Evolutionary conservation across 1,284 basidiomycete genomes (phyloP).

Genomic region (Neolentinus lepideus): DNA sequence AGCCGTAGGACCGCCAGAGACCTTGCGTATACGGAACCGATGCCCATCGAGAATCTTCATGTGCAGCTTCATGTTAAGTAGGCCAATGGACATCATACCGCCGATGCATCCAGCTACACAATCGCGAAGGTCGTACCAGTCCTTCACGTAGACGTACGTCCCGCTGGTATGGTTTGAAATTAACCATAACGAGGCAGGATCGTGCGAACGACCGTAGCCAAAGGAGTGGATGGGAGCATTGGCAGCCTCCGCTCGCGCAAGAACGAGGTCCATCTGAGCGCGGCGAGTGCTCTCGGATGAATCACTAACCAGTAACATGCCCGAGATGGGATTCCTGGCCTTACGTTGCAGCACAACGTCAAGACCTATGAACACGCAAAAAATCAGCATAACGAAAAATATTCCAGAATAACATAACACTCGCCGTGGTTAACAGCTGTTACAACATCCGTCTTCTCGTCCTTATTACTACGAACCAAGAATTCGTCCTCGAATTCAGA

Average conservation of each 20-base stretch:
- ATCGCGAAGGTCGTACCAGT: slow-evolving; percentile 90
- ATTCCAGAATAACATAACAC: slow-evolving; percentile 15
- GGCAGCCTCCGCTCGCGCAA: slow-evolving; percentile 92
- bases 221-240: slow-evolving; percentile 95
- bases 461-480: slow-evolving; percentile 66
- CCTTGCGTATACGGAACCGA: slow-evolving; percentile 86
- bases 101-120: slow-evolving; percentile 89
- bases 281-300: slow-evolving; percentile 83
- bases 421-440: slow-evolving; percentile 88
- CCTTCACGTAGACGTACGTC: slow-evolving; percentile 95
- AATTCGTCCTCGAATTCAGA: slow-evolving; percentile 58
- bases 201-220: slow-evolving; percentile 93
- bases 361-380: slow-evolving; percentile 43
- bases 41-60: slow-evolving; percentile 80
- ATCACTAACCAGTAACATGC: slow-evolving; percentile 91
- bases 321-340: slow-evolving; percentile 81
- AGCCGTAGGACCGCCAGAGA: slow-evolving; percentile 77
- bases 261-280: slow-evolving; percentile 98
- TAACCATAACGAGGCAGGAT: slow-evolving; percentile 97
- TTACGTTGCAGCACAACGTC: slow-evolving; percentile 94
- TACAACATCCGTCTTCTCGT: slow-evolving; percentile 93
- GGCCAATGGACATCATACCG: slow-evolving; percentile 88
- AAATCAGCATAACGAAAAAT: background rate
- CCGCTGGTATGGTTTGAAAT: slow-evolving; percentile 96
- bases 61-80: slow-evolving; percentile 87